Conservation (phyloP, 2,329 filamentous ascomycete genomes). For the Trichoderma sp. region DNA sequence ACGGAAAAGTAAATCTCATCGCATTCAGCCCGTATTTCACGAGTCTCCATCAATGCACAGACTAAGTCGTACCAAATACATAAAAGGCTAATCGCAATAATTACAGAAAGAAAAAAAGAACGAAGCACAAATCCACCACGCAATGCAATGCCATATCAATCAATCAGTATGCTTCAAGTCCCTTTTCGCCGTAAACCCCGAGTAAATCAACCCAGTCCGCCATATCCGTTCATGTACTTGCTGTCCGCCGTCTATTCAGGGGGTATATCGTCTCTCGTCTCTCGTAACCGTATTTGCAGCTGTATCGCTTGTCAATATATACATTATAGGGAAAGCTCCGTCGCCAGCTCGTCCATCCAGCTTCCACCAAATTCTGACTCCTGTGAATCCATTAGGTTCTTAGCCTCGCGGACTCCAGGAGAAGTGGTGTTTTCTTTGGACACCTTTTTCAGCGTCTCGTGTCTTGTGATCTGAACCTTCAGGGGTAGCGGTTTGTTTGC, state of each 20-base stretch:
- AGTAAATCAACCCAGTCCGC: background rate
- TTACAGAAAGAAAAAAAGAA: background rate
- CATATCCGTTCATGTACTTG: background rate
- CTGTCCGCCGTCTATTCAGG: background rate
- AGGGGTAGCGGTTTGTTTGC: background rate
- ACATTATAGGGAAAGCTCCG: constrained; percentile 29
- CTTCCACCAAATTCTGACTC: constrained; percentile 40
- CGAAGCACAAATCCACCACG: background rate
- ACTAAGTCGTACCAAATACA: background rate
- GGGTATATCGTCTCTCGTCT: constrained; percentile 9
- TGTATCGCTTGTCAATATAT: background rate
- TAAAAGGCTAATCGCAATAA: background rate
- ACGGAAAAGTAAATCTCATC: too few relatives aligned
- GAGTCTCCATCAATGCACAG: background rate
- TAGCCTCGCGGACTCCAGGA: background rate
- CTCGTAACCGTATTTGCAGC: background rate
- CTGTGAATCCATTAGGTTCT: constrained; percentile 30
- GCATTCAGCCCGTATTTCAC: background rate
- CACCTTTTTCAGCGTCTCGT: background rate
- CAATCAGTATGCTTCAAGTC: background rate
- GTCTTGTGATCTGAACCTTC: background rate
- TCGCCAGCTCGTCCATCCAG: constrained; percentile 39
- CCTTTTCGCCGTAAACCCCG: background rate
- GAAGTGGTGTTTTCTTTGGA: constrained; percentile 27
- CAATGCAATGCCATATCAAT: background rate